phyloP scores from a whole-genome alignment of 169 alveolate species.

The Plasmodium ovale region DNA sequence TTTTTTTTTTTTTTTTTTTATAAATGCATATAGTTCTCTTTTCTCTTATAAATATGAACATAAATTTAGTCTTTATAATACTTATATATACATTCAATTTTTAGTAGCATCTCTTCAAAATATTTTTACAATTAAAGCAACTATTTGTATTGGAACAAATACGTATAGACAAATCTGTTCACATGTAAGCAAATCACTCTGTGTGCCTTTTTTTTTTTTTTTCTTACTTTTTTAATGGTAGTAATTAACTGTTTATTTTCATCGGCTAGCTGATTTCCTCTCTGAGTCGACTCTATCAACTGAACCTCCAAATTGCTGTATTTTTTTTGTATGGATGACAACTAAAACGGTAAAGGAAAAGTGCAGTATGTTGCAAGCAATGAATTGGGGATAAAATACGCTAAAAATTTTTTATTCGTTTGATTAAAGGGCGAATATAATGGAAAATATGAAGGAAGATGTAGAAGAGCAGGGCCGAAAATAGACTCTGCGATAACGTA shows the following conservation, averaged over 20 bases:
- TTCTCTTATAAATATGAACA: no score
- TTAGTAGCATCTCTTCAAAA: background rate
- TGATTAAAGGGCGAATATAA: no score
- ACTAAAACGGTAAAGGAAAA: slow-evolving; percentile 48
- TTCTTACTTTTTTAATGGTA: slow-evolving; percentile 82
- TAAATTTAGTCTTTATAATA: no score
- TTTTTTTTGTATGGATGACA: slow-evolving; percentile 86
- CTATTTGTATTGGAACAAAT: background rate
- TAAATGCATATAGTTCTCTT: no score
- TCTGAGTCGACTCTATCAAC: slow-evolving; percentile 87
- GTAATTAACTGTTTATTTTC: slow-evolving; percentile 87
- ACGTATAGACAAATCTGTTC: no score
- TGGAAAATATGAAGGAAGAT: background rate
- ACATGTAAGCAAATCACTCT: background rate
- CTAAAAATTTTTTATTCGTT: no score
- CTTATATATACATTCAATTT: background rate
- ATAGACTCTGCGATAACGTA: no score
- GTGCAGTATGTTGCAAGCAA: no score
- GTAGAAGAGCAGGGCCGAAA: background rate
- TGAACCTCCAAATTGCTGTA: slow-evolving; percentile 89
- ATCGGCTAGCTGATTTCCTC: slow-evolving; percentile 88
- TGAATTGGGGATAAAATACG: no score
- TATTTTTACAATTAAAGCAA: no score
- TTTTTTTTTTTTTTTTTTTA: background rate
- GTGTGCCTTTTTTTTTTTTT: background rate